phyloP scores from a whole-genome alignment of 2,329 filamentous ascomycete species.

The Trichoderma gracile region DNA sequence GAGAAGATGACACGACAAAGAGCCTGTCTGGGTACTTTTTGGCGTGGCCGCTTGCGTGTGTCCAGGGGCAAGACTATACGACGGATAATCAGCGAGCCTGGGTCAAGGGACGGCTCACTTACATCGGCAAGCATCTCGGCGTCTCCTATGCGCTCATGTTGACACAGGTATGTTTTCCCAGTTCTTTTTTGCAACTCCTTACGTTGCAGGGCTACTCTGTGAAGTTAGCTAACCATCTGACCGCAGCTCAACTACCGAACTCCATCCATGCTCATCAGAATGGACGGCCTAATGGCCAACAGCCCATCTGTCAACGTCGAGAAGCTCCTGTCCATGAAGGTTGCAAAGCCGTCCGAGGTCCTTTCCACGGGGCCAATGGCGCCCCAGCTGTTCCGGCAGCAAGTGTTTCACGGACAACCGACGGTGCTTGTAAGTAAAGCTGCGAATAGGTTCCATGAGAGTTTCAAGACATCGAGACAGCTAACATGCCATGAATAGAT shows the following conservation, averaged over 20 bases:
- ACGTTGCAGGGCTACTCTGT: not conserved
- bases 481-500: no score
- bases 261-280: slow-evolving; percentile 62
- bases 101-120: slow-evolving; percentile 54
- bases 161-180: slow-evolving; percentile 47
- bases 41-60: slow-evolving; percentile 58
- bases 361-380: slow-evolving; percentile 38
- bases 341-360: slow-evolving; percentile 2
- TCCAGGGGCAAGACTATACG: slow-evolving; percentile 58
- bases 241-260: slow-evolving; percentile 57
- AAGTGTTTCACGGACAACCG: slow-evolving; percentile 47
- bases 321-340: slow-evolving; percentile 46
- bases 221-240: not conserved
- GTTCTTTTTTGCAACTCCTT: not conserved
- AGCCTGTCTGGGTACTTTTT: slow-evolving; percentile 60
- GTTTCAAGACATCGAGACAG: no score
- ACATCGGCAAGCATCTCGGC: slow-evolving; percentile 57
- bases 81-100: slow-evolving; percentile 60
- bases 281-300: slow-evolving; percentile 49
- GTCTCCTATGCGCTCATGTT: slow-evolving; percentile 60
- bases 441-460: no score
- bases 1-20: slow-evolving; percentile 52
- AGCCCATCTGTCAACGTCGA: slow-evolving; percentile 47
- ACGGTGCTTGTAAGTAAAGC: slow-evolving; percentile 46
- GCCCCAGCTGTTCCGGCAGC: slow-evolving; percentile 45